Percentiles rank a stretch among this genome's conserved stretches.
Evolutionary conservation across 1,139 yeast genomes (phyloP).

Genomic region (Trichomonascaceae sp.): DNA sequence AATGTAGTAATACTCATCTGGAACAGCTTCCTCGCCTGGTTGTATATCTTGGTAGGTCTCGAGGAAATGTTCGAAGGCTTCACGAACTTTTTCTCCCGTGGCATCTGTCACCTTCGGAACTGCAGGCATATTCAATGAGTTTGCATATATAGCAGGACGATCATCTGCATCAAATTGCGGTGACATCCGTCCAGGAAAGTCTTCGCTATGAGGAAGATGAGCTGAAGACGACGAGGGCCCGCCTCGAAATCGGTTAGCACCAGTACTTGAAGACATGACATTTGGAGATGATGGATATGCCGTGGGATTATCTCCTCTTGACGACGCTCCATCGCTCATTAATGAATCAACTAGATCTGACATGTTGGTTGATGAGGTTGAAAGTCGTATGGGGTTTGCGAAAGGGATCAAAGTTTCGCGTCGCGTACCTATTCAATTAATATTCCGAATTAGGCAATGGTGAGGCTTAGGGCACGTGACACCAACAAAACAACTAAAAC

Average conservation of each 20-base stretch:
- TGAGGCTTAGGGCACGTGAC: constrained; percentile 3
- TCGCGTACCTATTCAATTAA: constrained; percentile 8
- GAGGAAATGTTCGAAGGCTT: constrained; percentile 80
- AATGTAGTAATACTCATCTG: constrained; percentile 56
- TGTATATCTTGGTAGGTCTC: constrained; percentile 50
- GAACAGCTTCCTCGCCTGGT: constrained; percentile 27
- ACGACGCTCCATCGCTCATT: constrained; percentile 14
- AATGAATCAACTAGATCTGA: constrained; percentile 16
- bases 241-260: constrained; percentile 9
- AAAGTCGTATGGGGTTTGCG: neutral
- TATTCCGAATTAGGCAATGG: constrained; percentile 10
- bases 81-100: constrained; percentile 90
- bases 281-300: constrained; percentile 16
- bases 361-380: constrained; percentile 10
- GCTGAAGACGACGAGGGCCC: constrained; percentile 15
- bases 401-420: neutral
- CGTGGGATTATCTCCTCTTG: constrained; percentile 5
- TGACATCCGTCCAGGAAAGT: constrained; percentile 11
- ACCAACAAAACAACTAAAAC: neutral
- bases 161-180: constrained; percentile 13
- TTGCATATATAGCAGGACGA: constrained; percentile 14
- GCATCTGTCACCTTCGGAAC: constrained; percentile 86
- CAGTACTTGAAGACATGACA: constrained; percentile 12
- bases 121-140: constrained; percentile 15
- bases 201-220: constrained; percentile 14